Percentiles rank a stretch among this genome's conserved stretches.
phyloP scores from a whole-genome alignment of 345 rosid species.

The Brassica napus region DNA sequence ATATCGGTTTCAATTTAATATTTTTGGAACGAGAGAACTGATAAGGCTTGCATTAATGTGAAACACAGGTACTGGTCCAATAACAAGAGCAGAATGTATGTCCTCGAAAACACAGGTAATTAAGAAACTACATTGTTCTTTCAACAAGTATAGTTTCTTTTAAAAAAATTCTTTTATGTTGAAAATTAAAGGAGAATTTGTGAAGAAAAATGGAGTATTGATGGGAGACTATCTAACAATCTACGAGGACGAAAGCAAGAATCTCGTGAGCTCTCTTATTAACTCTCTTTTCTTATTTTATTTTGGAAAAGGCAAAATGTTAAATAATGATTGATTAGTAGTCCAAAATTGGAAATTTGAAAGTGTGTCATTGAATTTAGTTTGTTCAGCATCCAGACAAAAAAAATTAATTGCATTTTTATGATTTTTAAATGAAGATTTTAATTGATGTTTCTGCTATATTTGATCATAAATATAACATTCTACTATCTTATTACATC shows the following conservation, averaged over 20 bases:
- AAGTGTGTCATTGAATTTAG: slow-evolving; percentile 19
- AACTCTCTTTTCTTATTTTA: neutral
- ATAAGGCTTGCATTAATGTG: slow-evolving; percentile 6
- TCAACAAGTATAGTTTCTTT: neutral
- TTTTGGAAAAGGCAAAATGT: slow-evolving; percentile 15
- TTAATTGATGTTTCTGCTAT: neutral
- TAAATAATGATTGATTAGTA: slow-evolving; percentile 11
- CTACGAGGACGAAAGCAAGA: slow-evolving; percentile 73
- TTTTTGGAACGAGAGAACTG: neutral
- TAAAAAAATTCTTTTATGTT: neutral
- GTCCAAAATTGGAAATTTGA: slow-evolving; percentile 23
- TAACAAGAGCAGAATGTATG: slow-evolving; percentile 86
- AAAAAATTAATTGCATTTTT: slow-evolving; percentile 2
- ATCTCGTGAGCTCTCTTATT: slow-evolving; percentile 63
- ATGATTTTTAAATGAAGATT: neutral
- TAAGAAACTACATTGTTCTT: neutral
- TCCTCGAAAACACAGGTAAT: slow-evolving; percentile 81
- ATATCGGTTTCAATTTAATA: slow-evolving; percentile 1
- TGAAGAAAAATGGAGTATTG: slow-evolving; percentile 49
- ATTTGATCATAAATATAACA: neutral
- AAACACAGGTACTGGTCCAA: slow-evolving; percentile 72
- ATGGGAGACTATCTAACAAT: slow-evolving; percentile 64
- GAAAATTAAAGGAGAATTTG: slow-evolving; percentile 58
- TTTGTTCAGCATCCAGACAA: slow-evolving; percentile 50
- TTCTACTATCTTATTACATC: neutral